A percentile compares a stretch with the other conserved stretches of the same genome.
Conservation (phyloP, 129 eudicot genomes). For the Flaveria robusta region DNA sequence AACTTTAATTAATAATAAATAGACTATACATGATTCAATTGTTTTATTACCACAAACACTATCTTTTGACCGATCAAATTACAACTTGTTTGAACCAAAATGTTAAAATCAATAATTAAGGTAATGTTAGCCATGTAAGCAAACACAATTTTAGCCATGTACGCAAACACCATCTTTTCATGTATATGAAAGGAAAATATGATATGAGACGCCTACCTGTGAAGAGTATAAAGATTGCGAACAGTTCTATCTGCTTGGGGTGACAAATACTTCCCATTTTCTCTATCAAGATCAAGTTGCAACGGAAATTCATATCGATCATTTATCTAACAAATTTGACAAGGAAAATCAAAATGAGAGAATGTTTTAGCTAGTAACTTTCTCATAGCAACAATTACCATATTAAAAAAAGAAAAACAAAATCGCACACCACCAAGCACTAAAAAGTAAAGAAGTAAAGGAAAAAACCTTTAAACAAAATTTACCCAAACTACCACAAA, state of each 20-base stretch:
- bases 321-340: constrained; percentile 57
- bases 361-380: constrained; percentile 20
- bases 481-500: background rate
- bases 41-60: background rate
- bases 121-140: background rate
- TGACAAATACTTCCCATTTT: constrained; percentile 77
- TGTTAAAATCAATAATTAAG: background rate
- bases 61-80: background rate
- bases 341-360: background rate
- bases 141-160: no score
- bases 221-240: constrained; percentile 85
- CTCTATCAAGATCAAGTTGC: constrained; percentile 92
- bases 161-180: no score
- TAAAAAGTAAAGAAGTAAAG: constrained; percentile 1
- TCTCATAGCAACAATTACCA: background rate
- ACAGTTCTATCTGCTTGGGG: constrained; percentile 89
- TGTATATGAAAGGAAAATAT: background rate
- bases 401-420: background rate
- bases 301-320: constrained; percentile 92
- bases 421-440: constrained; percentile 1
- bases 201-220: constrained; percentile 53
- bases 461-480: background rate
- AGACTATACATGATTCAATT: background rate
- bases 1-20: background rate
- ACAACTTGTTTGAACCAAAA: background rate